These are phyloP conservation scores for Pisolithus sp. DNA, from an alignment of 768 basidiomycete genomes.

Conservation along the genomic window DNA sequence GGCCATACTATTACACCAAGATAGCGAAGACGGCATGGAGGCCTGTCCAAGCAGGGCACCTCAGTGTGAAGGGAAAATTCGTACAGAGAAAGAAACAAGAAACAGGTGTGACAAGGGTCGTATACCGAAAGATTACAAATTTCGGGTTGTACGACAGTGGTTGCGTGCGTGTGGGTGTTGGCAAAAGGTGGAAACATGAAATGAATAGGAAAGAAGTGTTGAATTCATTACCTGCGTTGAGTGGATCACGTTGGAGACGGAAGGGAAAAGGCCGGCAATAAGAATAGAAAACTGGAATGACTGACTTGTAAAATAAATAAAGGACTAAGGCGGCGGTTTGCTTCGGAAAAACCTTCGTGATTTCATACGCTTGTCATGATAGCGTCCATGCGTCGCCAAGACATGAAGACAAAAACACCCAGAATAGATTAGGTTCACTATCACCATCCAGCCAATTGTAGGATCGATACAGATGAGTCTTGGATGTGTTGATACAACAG, in stretches of 20 bases:
- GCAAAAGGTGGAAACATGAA: too few species aligned
- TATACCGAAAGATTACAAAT: too few species aligned
- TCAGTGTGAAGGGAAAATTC: too few species aligned
- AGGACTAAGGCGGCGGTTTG: conserved; percentile 13
- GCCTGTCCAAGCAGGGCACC: too few species aligned
- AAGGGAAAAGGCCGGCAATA: conserved; percentile 15
- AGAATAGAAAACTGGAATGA: conserved; percentile 17
- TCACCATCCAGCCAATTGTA: conserved; percentile 17
- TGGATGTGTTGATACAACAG: conserved; percentile 26
- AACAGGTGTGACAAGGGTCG: too few species aligned
- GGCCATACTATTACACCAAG: too few species aligned
- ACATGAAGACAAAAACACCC: conserved; percentile 20
- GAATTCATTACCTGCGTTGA: conserved; percentile 10
- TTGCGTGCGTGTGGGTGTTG: too few species aligned
- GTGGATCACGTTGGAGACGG: conserved; percentile 6
- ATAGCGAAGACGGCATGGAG: too few species aligned
- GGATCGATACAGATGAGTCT: conserved; percentile 31
- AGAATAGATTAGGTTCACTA: conserved; percentile 23
- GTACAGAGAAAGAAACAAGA: too few species aligned
- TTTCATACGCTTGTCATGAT: conserved; percentile 15
- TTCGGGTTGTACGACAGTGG: too few species aligned
- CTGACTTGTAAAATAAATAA: conserved; percentile 8
- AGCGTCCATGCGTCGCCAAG: conserved; percentile 17
- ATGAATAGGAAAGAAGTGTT: background rate
- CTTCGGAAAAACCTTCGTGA: conserved; percentile 23